A percentile compares a stretch with the other conserved stretches of the same genome.
Conservation (phyloP, 305 asterid genomes). For the Fraxinus albicans region DNA sequence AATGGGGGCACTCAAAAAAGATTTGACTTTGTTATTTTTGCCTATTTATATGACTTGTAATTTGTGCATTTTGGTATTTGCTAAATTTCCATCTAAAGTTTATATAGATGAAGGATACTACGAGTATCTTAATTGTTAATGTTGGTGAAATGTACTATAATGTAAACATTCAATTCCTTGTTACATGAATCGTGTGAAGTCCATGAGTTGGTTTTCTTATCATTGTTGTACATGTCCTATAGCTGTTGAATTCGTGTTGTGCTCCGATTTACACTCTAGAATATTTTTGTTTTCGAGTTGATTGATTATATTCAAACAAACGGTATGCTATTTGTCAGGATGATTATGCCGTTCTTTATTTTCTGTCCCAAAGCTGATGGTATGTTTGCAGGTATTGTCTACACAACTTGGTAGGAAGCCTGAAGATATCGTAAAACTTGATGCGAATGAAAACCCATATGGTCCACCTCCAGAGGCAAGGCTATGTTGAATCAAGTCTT, state of each 20-base stretch:
- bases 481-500: constrained; percentile 9
- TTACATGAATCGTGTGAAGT: not conserved
- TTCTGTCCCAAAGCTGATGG: constrained; percentile 11
- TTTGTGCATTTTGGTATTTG: not conserved
- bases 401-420: constrained; percentile 90
- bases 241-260: not conserved
- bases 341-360: not conserved
- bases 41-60: not conserved
- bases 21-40: not conserved
- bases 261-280: not conserved
- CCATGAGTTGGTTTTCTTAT: not conserved
- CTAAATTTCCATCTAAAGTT: not conserved
- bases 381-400: constrained; percentile 65
- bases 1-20: not conserved
- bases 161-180: not conserved
- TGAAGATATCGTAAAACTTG: constrained; percentile 86
- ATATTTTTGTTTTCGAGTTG: not conserved
- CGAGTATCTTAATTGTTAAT: not conserved
- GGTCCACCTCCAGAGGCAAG: constrained; percentile 98
- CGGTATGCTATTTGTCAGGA: not conserved
- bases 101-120: not conserved
- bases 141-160: not conserved
- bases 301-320: not conserved
- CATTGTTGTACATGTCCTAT: not conserved
- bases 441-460: constrained; percentile 93